Percentiles rank a stretch among this genome's conserved stretches.
These are phyloP conservation scores for Favolaschia claudopus DNA, from an alignment of 768 basidiomycete species.

Conservation along the genomic window DNA sequence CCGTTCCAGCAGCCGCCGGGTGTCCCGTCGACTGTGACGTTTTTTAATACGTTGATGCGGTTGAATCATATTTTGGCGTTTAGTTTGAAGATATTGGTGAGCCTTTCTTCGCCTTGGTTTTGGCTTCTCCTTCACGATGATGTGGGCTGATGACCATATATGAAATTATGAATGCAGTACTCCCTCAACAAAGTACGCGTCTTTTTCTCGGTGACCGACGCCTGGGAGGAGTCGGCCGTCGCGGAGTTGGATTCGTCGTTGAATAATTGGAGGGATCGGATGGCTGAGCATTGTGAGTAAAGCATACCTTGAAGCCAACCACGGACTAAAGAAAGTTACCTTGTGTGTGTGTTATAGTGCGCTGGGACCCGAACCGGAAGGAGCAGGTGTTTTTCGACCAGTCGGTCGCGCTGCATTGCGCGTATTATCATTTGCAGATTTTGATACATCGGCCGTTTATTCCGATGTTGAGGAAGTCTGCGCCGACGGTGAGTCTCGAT, in stretches of 20 bases:
- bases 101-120: neutral
- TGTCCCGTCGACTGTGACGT: constrained; percentile 60
- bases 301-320: neutral
- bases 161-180: too few species aligned
- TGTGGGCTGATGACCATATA: too few species aligned
- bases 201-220: constrained; percentile 50
- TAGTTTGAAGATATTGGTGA: constrained; percentile 64
- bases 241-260: constrained; percentile 78
- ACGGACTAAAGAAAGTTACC: too few species aligned
- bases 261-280: constrained; percentile 65
- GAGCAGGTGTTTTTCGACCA: constrained; percentile 58
- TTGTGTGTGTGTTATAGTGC: too few species aligned
- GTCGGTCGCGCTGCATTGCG: constrained; percentile 60
- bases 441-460: constrained; percentile 84
- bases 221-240: constrained; percentile 72
- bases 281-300: constrained; percentile 52
- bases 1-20: constrained; percentile 70
- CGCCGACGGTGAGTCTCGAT: constrained; percentile 31
- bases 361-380: constrained; percentile 49
- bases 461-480: constrained; percentile 63
- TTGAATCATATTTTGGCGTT: constrained; percentile 69
- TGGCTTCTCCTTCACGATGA: too few species aligned
- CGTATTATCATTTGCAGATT: constrained; percentile 66
- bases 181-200: constrained; percentile 70
- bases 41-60: constrained; percentile 61